phyloP scores from a whole-genome alignment of 352 stramenopile genomes.

The Thalassiosira ordinaria region DNA sequence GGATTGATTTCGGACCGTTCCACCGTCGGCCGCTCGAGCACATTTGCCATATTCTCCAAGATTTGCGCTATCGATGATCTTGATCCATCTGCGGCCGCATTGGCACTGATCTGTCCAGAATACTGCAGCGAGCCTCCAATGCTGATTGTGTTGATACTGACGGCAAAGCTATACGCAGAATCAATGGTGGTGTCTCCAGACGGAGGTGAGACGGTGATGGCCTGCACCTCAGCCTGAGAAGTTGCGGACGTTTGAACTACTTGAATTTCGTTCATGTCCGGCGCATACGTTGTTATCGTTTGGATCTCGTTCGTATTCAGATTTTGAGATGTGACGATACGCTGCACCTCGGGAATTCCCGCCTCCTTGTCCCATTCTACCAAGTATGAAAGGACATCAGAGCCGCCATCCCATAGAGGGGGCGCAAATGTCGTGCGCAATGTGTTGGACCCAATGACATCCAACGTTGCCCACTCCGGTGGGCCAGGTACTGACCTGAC shows the following conservation, averaged over 20 bases:
- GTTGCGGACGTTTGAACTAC: constrained; percentile 87
- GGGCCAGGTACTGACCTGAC: constrained; percentile 58
- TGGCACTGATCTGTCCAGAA: constrained; percentile 90
- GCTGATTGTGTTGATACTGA: constrained; percentile 90
- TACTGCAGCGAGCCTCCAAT: constrained; percentile 90
- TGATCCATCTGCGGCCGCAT: constrained; percentile 54
- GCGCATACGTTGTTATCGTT: constrained; percentile 89
- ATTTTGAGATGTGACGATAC: constrained; percentile 85
- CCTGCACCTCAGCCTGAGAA: constrained; percentile 72
- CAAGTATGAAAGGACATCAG: constrained; percentile 76
- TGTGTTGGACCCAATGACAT: constrained; percentile 85
- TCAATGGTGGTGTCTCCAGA: constrained; percentile 78
- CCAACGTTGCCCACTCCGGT: constrained; percentile 50
- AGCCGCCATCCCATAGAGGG: constrained; percentile 85
- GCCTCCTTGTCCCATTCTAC: constrained; percentile 91
- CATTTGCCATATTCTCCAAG: constrained; percentile 73
- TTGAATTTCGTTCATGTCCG: constrained; percentile 91
- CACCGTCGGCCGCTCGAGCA: constrained; percentile 56
- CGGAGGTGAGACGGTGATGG: constrained; percentile 89
- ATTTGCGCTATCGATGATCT: constrained; percentile 70
- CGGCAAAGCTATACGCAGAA: constrained; percentile 90
- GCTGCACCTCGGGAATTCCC: constrained; percentile 90
- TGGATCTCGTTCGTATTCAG: constrained; percentile 93
- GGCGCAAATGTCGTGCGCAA: constrained; percentile 87
- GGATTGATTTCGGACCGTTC: constrained; percentile 60